Evolutionary conservation across 2,329 filamentous ascomycete genomes (phyloP).

Genomic region (Botrytis deweyae): DNA sequence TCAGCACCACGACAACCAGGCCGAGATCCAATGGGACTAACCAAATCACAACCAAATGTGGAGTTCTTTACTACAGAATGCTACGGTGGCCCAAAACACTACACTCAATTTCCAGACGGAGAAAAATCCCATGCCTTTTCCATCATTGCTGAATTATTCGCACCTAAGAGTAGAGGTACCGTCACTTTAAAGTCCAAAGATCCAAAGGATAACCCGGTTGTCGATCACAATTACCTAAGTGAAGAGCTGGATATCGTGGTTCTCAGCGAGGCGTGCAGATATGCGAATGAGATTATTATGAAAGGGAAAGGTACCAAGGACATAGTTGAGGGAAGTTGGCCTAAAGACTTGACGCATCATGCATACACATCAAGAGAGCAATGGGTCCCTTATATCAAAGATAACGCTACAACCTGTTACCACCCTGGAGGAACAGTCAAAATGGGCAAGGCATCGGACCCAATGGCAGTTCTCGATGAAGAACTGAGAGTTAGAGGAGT

Average conservation of each 20-base stretch:
- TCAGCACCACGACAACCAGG: constrained; percentile 48
- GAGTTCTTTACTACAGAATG: constrained; percentile 64
- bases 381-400: constrained; percentile 56
- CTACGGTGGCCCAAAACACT: constrained; percentile 61
- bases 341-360: constrained; percentile 52
- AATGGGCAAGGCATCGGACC: constrained; percentile 51
- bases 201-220: constrained; percentile 51
- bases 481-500: constrained; percentile 33
- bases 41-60: constrained; percentile 55
- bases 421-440: constrained; percentile 58
- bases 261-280: constrained; percentile 56
- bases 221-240: constrained; percentile 58
- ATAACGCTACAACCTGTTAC: constrained; percentile 62
- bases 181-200: constrained; percentile 52
- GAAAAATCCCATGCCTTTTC: constrained; percentile 56
- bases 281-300: constrained; percentile 60
- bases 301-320: constrained; percentile 57
- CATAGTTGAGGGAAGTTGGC: constrained; percentile 61
- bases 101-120: constrained; percentile 49
- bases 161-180: constrained; percentile 54
- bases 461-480: constrained; percentile 41
- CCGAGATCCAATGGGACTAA: constrained; percentile 63
- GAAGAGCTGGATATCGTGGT: constrained; percentile 59
- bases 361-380: constrained; percentile 53
- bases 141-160: constrained; percentile 58